Evolutionary conservation across 768 basidiomycete species (phyloP).

Genomic region (Pisolithus sp.): DNA sequence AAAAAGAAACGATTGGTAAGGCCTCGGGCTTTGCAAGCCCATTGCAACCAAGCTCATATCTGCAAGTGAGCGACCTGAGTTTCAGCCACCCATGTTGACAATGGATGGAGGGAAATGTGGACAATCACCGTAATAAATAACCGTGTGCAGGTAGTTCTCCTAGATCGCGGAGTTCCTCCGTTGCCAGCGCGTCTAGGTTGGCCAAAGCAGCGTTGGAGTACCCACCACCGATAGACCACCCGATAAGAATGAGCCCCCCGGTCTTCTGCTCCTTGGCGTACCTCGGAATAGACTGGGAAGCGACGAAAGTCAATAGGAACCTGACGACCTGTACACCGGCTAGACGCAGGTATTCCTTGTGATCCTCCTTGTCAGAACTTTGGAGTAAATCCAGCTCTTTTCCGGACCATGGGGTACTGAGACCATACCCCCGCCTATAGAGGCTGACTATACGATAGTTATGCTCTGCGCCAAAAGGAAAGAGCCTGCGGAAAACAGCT

Average conservation of each 20-base stretch:
- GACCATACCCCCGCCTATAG: slow-evolving; percentile 5
- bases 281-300: neutral
- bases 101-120: neutral
- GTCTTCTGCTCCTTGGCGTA: neutral
- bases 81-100: neutral
- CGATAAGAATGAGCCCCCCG: neutral
- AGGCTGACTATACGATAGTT: slow-evolving; percentile 2
- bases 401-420: neutral
- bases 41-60: neutral
- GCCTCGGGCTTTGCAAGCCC: neutral
- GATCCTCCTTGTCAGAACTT: neutral
- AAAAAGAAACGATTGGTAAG: neutral
- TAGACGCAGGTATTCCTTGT: neutral
- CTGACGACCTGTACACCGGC: neutral
- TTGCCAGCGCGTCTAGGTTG: neutral
- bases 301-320: neutral
- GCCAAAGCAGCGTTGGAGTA: neutral
- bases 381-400: neutral
- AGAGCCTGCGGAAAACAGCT: slow-evolving; percentile 4
- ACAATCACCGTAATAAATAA: neutral
- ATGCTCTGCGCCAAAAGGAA: slow-evolving; percentile 2
- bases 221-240: neutral
- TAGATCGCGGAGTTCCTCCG: neutral
- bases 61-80: neutral
- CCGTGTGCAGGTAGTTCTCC: neutral